Evolutionary conservation across 495 filamentous ascomycete species (phyloP), one percentile per base, ranked within the genome.

Genomic region (Aspergillus egyptiacus): DNA sequence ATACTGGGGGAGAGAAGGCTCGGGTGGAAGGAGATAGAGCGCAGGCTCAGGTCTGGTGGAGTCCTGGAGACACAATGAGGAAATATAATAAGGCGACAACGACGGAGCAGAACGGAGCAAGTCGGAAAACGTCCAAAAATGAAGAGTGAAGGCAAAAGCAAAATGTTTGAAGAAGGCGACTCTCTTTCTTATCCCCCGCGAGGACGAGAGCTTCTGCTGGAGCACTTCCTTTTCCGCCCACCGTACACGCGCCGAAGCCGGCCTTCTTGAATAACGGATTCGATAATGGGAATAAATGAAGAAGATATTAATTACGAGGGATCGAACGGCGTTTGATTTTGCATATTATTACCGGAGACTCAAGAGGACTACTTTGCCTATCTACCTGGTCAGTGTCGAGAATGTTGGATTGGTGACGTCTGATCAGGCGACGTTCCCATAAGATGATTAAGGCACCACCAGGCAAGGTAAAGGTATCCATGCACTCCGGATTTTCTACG

Each of bases 181-280:
- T 46, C 41, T 32, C 30, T 30, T 46, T 58, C 47, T 58, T 58
- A 58, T 58, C 55, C 49, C n/a, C 51, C 40, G 46, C 42, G 50
- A 57, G 58, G 61, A 58, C 61, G 55, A n/a, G n/a, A n/a, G n/a
- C n/a, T n/a, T n/a, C n/a, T 50, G 51, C 44, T 50, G 40, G 47
- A 44, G 38, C 48, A 47, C 48, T 54, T 58, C 51, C 49, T 45
- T 55, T 55, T 58, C 51, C 56, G 56, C 56, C 51, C 56, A 55
- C 65, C 59, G 61, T 54, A 28, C 30, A 28, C 30, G 35, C 61
- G 66, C 68, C 68, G 66, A 69, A 66, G 64, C 63, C 68, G 68
- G 66, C 62, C 31, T 4, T 54, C 60, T 57, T 57, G 62, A 56
- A 58, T 57, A 67, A 53, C 17, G 31, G 37, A 31, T 35, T 43